Conservation (phyloP, 768 basidiomycete genomes). For the Suillus variegatus region DNA sequence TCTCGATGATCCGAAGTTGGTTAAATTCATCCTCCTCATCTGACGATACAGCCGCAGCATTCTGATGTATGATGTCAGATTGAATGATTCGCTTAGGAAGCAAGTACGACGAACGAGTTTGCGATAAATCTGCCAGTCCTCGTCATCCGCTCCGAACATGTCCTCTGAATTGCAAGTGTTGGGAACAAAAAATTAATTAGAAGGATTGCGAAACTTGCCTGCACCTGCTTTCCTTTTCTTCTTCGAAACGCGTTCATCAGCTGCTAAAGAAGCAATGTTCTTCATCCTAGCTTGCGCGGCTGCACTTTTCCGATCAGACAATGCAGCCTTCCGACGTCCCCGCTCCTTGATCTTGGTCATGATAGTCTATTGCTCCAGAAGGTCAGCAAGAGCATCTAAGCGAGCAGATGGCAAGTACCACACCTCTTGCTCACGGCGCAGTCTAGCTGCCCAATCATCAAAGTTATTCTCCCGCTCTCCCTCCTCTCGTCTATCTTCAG, state of each 20-base stretch:
- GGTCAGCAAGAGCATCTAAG: background rate
- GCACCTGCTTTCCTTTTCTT: constrained; percentile 83
- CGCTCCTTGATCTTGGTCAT: constrained; percentile 88
- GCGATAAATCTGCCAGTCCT: constrained; percentile 97
- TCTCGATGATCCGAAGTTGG: constrained; percentile 73
- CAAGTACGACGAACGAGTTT: constrained; percentile 69
- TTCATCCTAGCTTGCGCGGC: constrained; percentile 97
- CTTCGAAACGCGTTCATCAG: constrained; percentile 80
- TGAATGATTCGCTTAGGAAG: background rate
- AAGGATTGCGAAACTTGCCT: constrained; percentile 46
- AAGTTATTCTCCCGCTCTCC: constrained; percentile 76
- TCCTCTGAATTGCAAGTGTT: constrained; percentile 62
- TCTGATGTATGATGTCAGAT: constrained; percentile 41
- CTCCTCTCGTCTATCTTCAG: constrained; percentile 63
- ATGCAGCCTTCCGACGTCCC: constrained; percentile 72
- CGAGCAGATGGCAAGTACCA: constrained; percentile 16
- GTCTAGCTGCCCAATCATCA: constrained; percentile 68
- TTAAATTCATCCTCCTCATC: constrained; percentile 88
- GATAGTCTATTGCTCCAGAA: constrained; percentile 49
- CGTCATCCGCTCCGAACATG: constrained; percentile 90
- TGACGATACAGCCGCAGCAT: constrained; percentile 68
- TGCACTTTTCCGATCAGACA: constrained; percentile 91
- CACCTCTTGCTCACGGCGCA: constrained; percentile 84
- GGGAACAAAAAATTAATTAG: constrained; percentile 5
- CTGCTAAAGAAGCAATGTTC: constrained; percentile 88